phyloP scores from a whole-genome alignment of 1,139 yeast species.

The Yamadazyma mexicana region DNA sequence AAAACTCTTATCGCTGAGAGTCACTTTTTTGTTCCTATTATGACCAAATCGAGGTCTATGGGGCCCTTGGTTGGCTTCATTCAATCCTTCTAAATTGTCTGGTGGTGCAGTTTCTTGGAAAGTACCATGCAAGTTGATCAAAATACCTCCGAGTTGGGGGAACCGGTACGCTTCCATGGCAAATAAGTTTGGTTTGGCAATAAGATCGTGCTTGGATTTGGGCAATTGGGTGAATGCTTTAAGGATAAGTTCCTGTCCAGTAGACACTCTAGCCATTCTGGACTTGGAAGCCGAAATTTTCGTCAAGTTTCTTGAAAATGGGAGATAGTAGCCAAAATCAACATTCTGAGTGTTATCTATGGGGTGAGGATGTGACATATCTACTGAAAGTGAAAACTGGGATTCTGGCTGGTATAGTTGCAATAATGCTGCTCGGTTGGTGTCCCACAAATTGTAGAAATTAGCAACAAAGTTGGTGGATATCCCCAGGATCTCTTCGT shows the following conservation, averaged over 20 bases:
- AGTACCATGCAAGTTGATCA: constrained; percentile 80
- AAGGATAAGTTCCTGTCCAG: constrained; percentile 69
- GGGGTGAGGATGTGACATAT: constrained; percentile 53
- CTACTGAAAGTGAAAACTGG: constrained; percentile 73
- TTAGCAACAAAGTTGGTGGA: constrained; percentile 77
- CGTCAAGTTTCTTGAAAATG: constrained; percentile 74
- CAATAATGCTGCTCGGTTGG: constrained; percentile 66
- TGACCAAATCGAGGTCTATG: constrained; percentile 30
- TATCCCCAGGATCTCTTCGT: constrained; percentile 64
- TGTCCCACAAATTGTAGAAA: constrained; percentile 79
- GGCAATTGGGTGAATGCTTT: constrained; percentile 70
- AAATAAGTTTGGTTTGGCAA: constrained; percentile 61
- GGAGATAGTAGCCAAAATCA: constrained; percentile 65
- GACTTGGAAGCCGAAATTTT: constrained; percentile 62
- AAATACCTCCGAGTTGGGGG: constrained; percentile 72
- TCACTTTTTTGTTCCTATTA: constrained; percentile 31
- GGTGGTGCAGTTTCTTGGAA: constrained; percentile 68
- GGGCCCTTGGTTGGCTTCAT: constrained; percentile 19
- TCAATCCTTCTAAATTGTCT: constrained; percentile 27
- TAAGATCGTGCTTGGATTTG: constrained; percentile 67
- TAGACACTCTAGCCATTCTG: constrained; percentile 57
- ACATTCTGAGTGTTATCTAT: constrained; percentile 32
- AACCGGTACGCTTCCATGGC: constrained; percentile 78
- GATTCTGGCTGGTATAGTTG: constrained; percentile 80
- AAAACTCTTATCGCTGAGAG: constrained; percentile 70